phyloP scores from a whole-genome alignment of 176 grass and related monocot species.

The Juncus inflexus region DNA sequence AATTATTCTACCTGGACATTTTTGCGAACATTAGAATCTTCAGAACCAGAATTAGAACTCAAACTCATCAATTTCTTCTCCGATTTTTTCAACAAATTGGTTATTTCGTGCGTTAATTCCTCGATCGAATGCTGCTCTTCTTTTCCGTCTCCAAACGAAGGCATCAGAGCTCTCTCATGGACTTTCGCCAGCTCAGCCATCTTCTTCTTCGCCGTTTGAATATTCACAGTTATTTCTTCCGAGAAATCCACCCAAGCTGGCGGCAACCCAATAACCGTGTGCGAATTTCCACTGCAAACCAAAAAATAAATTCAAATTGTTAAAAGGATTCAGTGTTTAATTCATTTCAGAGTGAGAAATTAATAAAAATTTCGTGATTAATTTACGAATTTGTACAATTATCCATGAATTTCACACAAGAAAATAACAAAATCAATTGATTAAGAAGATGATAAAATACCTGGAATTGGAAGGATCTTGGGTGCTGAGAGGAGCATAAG shows the following conservation, averaged over 20 bases:
- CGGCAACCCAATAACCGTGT: constrained; percentile 53
- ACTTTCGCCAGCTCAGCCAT: constrained; percentile 83
- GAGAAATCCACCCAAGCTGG: constrained; percentile 95
- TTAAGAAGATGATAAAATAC: neutral
- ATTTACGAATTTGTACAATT: too few species aligned
- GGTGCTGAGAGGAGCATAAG: constrained; percentile 39
- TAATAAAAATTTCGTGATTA: too few species aligned
- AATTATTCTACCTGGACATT: constrained; percentile 67
- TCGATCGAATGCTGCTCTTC: constrained; percentile 84
- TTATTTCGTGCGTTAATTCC: constrained; percentile 77
- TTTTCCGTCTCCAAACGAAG: constrained; percentile 82
- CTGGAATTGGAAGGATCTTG: constrained; percentile 44
- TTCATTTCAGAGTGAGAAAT: neutral
- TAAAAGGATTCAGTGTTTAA: neutral
- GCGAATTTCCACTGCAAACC: constrained; percentile 46
- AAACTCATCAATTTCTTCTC: constrained; percentile 82
- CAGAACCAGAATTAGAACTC: constrained; percentile 59
- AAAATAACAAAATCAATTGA: too few species aligned
- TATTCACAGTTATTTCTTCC: constrained; percentile 87
- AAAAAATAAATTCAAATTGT: constrained; percentile 6
- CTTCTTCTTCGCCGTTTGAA: constrained; percentile 81
- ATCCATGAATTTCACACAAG: too few species aligned
- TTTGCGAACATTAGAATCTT: constrained; percentile 95
- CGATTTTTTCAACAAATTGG: constrained; percentile 70
- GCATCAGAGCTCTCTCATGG: constrained; percentile 88